Percentiles rank a stretch among this genome's conserved stretches.
Conservation (phyloP, 176 grass and related monocot species). For the Carex kokanica region DNA sequence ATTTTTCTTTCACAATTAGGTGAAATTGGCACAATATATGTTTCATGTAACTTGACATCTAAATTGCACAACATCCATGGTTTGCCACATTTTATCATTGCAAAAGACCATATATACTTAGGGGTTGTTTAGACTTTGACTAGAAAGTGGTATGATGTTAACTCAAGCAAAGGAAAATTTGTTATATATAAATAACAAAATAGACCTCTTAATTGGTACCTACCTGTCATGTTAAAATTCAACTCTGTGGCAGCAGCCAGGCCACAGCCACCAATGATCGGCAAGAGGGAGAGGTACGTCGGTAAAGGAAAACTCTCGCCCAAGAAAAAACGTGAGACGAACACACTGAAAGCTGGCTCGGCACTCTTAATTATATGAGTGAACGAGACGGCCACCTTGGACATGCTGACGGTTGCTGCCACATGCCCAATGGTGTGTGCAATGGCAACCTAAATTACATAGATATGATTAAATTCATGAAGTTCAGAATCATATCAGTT, state of each 20-base stretch:
- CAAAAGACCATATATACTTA: neutral
- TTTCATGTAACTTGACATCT: neutral
- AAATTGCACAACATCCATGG: too few relatives aligned
- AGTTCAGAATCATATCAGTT: neutral
- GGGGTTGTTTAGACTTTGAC: neutral
- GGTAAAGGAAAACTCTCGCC: conserved; percentile 65
- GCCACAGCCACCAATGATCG: conserved; percentile 86
- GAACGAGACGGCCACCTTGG: conserved; percentile 92
- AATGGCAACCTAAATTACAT: conserved; percentile 66
- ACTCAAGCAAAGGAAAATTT: too few relatives aligned
- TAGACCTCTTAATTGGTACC: neutral
- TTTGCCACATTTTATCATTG: too few relatives aligned
- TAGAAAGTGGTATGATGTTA: neutral
- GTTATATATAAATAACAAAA: neutral
- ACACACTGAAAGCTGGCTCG: conserved; percentile 89
- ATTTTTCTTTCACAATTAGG: neutral
- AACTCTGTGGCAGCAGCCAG: conserved; percentile 82
- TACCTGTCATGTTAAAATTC: conserved; percentile 95
- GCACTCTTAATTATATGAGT: conserved; percentile 99
- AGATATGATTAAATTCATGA: neutral
- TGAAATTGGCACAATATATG: neutral
- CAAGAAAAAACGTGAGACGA: conserved; percentile 72
- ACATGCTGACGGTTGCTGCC: conserved; percentile 95
- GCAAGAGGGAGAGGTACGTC: conserved; percentile 79
- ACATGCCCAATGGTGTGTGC: conserved; percentile 98